Conservation (phyloP, 345 rosid species). For the Lepidium africanum region DNA sequence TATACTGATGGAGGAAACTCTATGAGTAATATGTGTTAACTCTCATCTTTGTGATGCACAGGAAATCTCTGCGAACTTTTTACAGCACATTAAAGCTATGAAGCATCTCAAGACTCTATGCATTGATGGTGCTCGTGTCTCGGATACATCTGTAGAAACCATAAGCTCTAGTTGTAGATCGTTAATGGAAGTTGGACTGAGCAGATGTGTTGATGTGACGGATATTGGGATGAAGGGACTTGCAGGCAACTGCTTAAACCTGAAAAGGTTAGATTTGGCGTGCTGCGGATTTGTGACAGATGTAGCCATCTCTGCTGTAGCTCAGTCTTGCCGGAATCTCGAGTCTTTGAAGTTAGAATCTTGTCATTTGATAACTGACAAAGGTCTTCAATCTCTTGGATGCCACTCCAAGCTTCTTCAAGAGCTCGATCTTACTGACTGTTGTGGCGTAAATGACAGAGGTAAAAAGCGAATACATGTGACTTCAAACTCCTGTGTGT, state of each 20-base stretch:
- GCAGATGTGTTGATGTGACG: constrained; percentile 67
- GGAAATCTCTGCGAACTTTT: constrained; percentile 47
- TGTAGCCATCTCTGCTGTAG: constrained; percentile 61
- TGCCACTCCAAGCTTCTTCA: constrained; percentile 46
- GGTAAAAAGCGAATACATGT: constrained; percentile 31
- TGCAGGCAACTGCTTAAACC: constrained; percentile 47
- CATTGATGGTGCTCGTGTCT: constrained; percentile 59
- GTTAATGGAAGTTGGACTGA: constrained; percentile 61
- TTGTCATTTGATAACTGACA: constrained; percentile 75
- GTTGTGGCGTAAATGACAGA: constrained; percentile 57
- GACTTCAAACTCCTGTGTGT: background rate
- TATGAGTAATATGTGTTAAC: background rate
- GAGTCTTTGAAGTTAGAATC: constrained; percentile 69
- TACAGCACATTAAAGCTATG: constrained; percentile 38
- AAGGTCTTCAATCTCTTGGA: constrained; percentile 65
- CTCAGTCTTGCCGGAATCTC: constrained; percentile 59
- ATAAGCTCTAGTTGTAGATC: constrained; percentile 49
- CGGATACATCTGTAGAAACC: constrained; percentile 37
- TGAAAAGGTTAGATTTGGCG: constrained; percentile 54
- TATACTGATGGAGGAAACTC: background rate
- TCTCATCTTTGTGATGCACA: constrained; percentile 14
- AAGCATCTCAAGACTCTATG: constrained; percentile 48
- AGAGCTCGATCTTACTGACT: constrained; percentile 92
- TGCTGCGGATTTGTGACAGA: constrained; percentile 72
- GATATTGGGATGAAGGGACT: constrained; percentile 51